These are phyloP conservation scores for Vaccinium myrtillus DNA, from an alignment of 148 eudicot species.

Conservation along the genomic window DNA sequence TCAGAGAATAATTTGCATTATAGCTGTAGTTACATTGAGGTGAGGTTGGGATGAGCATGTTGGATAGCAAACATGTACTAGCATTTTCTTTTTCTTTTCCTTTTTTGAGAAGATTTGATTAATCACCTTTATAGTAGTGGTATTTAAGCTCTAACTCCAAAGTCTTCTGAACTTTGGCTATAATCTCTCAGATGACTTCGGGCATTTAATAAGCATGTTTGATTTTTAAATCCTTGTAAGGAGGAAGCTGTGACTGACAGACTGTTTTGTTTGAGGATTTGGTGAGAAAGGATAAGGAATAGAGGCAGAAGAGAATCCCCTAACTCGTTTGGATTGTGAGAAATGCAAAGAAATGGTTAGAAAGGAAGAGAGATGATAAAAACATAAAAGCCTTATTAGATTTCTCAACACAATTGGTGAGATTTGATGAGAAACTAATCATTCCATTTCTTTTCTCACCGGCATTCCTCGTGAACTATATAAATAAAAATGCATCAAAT, in stretches of 20 bases:
- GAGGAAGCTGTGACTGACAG: not conserved
- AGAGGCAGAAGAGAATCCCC: not conserved
- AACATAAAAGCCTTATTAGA: not conserved
- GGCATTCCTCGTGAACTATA: not conserved
- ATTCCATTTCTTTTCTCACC: not conserved
- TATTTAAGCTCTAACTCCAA: not conserved
- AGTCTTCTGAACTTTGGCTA: not conserved
- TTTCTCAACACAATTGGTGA: not conserved
- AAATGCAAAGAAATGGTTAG: not conserved
- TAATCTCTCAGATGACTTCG: not conserved
- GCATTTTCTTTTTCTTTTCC: not conserved
- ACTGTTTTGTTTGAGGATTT: not conserved
- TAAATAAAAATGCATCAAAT: not conserved
- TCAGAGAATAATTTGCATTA: not conserved
- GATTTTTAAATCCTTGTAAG: not conserved
- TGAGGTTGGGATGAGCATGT: not conserved
- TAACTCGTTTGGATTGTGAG: not conserved
- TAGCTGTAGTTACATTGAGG: not conserved
- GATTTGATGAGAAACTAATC: not conserved
- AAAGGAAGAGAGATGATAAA: not conserved
- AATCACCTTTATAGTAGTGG: not conserved
- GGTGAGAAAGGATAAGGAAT: not conserved
- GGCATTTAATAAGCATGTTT: not conserved
- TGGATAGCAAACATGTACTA: not conserved
- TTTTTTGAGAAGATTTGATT: not conserved